Evolutionary conservation across 2,329 filamentous ascomycete genomes (phyloP).

Genomic region (Dothidotthia symphoricarpi): DNA sequence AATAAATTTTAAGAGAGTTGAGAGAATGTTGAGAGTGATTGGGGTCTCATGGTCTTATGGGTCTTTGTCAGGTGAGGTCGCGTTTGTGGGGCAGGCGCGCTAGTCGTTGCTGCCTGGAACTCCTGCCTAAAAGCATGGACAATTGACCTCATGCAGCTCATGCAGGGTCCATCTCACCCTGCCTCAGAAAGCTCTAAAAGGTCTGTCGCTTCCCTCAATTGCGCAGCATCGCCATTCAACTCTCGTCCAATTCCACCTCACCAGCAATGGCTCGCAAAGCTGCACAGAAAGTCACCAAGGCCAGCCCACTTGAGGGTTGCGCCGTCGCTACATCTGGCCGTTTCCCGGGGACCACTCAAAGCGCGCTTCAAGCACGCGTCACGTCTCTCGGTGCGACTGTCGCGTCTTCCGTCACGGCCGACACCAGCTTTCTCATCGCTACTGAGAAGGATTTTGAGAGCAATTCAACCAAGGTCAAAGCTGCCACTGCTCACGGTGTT

Average conservation of each 20-base stretch:
- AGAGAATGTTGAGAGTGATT: no score
- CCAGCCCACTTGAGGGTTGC: conserved; percentile 48
- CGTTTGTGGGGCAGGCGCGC: neutral
- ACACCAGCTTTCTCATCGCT: conserved; percentile 59
- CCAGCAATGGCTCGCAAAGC: conserved; percentile 24
- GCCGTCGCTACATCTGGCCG: conserved; percentile 61
- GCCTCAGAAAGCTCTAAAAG: conserved; percentile 17
- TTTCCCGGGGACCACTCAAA: conserved; percentile 56
- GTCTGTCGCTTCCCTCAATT: conserved; percentile 1
- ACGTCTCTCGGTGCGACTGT: conserved; percentile 52
- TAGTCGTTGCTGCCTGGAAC: conserved; percentile 9
- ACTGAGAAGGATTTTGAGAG: conserved; percentile 54
- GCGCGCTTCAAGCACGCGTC: conserved; percentile 49
- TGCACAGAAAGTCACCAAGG: conserved; percentile 16
- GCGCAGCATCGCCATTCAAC: conserved; percentile 1
- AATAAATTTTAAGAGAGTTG: no score
- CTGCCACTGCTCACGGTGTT: conserved; percentile 50
- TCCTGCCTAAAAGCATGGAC: conserved; percentile 6
- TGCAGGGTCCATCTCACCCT: conserved; percentile 5
- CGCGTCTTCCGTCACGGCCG: conserved; percentile 49
- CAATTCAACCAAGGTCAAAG: conserved; percentile 52
- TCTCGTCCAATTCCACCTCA: neutral
- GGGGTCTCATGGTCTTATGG: no score
- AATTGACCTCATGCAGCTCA: neutral
- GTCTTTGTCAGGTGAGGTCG: neutral